phyloP scores from a whole-genome alignment of 1,284 basidiomycete species.

The Cryptococcus depauperatus region DNA sequence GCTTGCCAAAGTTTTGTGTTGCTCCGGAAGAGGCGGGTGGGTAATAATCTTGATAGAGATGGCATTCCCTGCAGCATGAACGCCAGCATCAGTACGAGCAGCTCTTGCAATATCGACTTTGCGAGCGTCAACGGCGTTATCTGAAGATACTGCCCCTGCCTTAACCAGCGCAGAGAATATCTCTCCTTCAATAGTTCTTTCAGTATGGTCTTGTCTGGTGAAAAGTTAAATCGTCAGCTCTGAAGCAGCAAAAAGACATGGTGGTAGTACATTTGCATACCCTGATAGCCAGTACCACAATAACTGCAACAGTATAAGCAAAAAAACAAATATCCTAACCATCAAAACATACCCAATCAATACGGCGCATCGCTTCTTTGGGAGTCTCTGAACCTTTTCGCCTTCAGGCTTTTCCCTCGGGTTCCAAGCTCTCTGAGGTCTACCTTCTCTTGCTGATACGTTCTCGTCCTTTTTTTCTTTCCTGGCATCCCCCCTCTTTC shows the following conservation, averaged over 20 bases:
- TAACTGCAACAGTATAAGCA: conserved; percentile 18
- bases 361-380: conserved; percentile 52
- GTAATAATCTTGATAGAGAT: conserved; percentile 84
- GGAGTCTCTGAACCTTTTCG: conserved; percentile 34
- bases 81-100: conserved; percentile 92
- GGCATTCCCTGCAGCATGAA: conserved; percentile 88
- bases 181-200: conserved; percentile 81
- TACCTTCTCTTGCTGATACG: conserved; percentile 5
- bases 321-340: neutral
- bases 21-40: conserved; percentile 59
- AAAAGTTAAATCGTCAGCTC: neutral
- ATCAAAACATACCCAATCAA: conserved; percentile 46
- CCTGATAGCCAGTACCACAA: conserved; percentile 60
- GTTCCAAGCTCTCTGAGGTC: conserved; percentile 11
- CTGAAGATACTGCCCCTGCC: conserved; percentile 81
- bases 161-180: conserved; percentile 82
- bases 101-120: conserved; percentile 83
- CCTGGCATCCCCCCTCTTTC: conserved; percentile 1
- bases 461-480: conserved; percentile 4
- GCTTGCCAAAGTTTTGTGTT: conserved; percentile 52
- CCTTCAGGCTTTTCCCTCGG: conserved; percentile 12
- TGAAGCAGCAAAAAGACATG: conserved; percentile 15
- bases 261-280: conserved; percentile 97
- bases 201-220: conserved; percentile 39
- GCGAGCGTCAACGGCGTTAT: conserved; percentile 83